phyloP scores from a whole-genome alignment of 768 basidiomycete species.

The Pisolithus microcarpus region DNA sequence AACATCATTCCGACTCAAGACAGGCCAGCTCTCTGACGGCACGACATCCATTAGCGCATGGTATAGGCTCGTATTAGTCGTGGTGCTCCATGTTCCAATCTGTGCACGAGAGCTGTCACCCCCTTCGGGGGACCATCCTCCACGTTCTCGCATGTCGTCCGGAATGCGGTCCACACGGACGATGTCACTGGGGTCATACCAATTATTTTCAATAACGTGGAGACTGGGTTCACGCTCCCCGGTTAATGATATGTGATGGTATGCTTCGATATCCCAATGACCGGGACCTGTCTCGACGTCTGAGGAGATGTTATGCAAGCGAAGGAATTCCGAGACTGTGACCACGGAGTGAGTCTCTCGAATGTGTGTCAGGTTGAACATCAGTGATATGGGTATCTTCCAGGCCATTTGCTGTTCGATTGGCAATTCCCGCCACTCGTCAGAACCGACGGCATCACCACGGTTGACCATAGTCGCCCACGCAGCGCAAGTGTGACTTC shows the following conservation, averaged over 20 bases:
- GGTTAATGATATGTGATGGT: conserved; percentile 21
- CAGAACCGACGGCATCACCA: conserved; percentile 31
- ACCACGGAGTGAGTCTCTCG: conserved; percentile 31
- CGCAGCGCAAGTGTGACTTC: conserved; percentile 31
- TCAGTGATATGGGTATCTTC: conserved; percentile 28
- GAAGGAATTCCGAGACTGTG: conserved; percentile 36
- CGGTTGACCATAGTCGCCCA: conserved; percentile 41
- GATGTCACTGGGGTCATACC: conserved; percentile 25
- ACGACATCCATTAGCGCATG: conserved; percentile 6
- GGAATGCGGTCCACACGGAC: conserved; percentile 29
- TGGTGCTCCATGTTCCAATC: conserved; percentile 3
- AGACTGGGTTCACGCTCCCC: conserved; percentile 18
- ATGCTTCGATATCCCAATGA: conserved; percentile 29
- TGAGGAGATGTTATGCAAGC: conserved; percentile 30
- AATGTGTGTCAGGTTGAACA: conserved; percentile 39
- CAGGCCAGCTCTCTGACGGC: conserved; percentile 4
- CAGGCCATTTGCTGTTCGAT: conserved; percentile 31
- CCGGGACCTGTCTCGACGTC: conserved; percentile 31
- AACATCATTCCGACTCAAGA: conserved; percentile 21
- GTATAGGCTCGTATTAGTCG: neutral
- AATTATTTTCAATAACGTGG: conserved; percentile 26
- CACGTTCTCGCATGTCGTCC: conserved; percentile 13
- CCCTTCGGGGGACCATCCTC: conserved; percentile 10
- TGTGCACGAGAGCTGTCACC: conserved; percentile 2
- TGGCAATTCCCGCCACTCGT: conserved; percentile 36